phyloP scores from a whole-genome alignment of 2,329 filamentous ascomycete species.

The Diaporthe helianthi region DNA sequence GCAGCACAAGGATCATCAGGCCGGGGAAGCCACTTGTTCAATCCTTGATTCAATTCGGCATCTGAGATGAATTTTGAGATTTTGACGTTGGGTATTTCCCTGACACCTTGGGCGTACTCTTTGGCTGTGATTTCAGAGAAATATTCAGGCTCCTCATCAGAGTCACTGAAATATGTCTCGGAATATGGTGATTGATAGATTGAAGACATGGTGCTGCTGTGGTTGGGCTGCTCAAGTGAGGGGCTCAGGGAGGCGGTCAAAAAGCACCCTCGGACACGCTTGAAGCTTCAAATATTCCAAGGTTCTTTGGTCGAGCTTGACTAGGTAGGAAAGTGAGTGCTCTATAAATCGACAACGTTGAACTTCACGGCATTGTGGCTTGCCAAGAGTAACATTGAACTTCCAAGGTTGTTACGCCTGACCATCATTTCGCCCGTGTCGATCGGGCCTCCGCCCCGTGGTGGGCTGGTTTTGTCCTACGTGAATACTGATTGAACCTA shows the following conservation, averaged over 20 bases:
- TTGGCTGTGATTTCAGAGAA: neutral
- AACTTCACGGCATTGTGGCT: rapidly evolving
- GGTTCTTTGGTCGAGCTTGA: too few species aligned
- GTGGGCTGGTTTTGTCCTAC: neutral
- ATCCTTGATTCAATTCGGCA: neutral
- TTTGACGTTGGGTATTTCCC: neutral
- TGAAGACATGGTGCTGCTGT: neutral
- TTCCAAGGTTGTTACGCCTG: neutral
- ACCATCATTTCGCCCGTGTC: neutral
- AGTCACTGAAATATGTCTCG: neutral
- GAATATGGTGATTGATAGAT: neutral
- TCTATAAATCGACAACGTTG: neutral
- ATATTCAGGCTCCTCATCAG: neutral
- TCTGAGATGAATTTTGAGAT: neutral
- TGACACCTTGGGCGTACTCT: neutral
- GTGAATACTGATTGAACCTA: too few species aligned
- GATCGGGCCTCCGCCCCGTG: neutral
- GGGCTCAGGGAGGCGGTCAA: rapidly evolving
- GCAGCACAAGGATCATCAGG: neutral
- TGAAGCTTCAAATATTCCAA: too few species aligned
- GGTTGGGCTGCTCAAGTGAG: too few species aligned
- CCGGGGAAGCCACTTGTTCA: neutral
- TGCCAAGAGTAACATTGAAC: too few species aligned
- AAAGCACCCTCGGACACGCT: rapidly evolving
- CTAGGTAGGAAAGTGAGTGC: too few species aligned